Conservation (phyloP, 768 basidiomycete genomes). For the Lactifluus rugatus region DNA sequence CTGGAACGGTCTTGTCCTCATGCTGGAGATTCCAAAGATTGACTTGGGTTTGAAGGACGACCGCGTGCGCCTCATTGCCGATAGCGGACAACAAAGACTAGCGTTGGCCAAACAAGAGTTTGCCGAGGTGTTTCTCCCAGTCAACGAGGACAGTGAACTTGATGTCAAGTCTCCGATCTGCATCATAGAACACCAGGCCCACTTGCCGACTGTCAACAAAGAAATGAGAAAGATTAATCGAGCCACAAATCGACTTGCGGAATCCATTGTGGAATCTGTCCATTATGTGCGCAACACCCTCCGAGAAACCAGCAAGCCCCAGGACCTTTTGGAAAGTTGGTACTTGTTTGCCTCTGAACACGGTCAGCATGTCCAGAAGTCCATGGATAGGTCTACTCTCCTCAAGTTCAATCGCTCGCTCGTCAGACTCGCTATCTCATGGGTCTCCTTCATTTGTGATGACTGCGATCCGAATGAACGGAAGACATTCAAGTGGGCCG, state of each 20-base stretch:
- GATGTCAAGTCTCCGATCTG: slow-evolving; percentile 15
- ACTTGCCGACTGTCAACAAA: slow-evolving; percentile 79
- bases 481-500: slow-evolving; percentile 96
- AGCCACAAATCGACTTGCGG: slow-evolving; percentile 81
- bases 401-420: slow-evolving; percentile 75
- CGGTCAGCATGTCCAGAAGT: slow-evolving; percentile 79
- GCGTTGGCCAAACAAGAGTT: slow-evolving; percentile 71
- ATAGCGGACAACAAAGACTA: slow-evolving; percentile 74
- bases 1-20: slow-evolving; percentile 85
- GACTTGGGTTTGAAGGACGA: slow-evolving; percentile 81
- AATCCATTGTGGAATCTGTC: slow-evolving; percentile 88
- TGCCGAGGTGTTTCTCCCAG: slow-evolving; percentile 47
- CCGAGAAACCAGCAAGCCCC: slow-evolving; percentile 48
- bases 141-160: slow-evolving; percentile 50
- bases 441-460: slow-evolving; percentile 98
- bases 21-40: slow-evolving; percentile 62
- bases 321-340: slow-evolving; percentile 90
- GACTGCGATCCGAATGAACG: slow-evolving; percentile 94
- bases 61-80: slow-evolving; percentile 85
- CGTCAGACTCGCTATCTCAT: slow-evolving; percentile 87
- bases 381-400: slow-evolving; percentile 67
- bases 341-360: slow-evolving; percentile 95
- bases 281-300: slow-evolving; percentile 72
- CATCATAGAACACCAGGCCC: slow-evolving; percentile 75
- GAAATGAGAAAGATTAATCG: slow-evolving; percentile 87